Conservation (phyloP, 768 basidiomycete species). For the Dentipellis sp. region DNA sequence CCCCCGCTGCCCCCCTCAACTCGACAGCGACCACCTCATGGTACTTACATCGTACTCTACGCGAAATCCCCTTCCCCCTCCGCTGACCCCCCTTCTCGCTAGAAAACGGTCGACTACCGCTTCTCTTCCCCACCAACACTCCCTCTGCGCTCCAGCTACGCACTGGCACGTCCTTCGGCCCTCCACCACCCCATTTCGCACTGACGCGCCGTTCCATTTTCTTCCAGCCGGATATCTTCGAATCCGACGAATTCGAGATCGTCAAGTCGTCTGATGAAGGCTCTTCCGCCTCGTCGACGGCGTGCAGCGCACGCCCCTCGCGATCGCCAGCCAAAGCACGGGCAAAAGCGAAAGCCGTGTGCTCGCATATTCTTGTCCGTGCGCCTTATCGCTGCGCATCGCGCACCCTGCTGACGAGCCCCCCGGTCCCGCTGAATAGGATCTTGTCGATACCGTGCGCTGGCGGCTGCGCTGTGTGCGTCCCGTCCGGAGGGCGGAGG, state of each 20-base stretch:
- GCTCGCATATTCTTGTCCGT: slow-evolving; percentile 4
- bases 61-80: background rate
- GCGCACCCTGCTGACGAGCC: background rate
- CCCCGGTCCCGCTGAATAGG: background rate
- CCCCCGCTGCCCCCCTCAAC: slow-evolving; percentile 13
- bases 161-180: slow-evolving; percentile 6
- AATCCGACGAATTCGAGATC: slow-evolving; percentile 12
- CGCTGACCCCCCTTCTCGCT: background rate
- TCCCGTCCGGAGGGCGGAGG: slow-evolving; percentile 3
- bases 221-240: slow-evolving; percentile 13
- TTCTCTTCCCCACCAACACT: slow-evolving; percentile 5
- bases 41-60: background rate
- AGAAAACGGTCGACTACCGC: slow-evolving; percentile 14
- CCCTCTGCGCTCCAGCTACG: slow-evolving; percentile 12
- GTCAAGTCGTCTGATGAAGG: slow-evolving; percentile 5
- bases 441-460: slow-evolving; percentile 3
- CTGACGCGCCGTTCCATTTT: background rate
- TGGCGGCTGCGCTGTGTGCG: slow-evolving; percentile 3
- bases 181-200: no score
- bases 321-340: background rate
- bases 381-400: background rate
- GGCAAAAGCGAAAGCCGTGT: background rate
- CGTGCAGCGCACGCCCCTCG: background rate
- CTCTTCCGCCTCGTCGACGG: background rate
- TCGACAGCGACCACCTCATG: slow-evolving; percentile 11